Base-by-base conservation (phyloP, 805 yeast species). In the Kuraishia cidri region DNA sequence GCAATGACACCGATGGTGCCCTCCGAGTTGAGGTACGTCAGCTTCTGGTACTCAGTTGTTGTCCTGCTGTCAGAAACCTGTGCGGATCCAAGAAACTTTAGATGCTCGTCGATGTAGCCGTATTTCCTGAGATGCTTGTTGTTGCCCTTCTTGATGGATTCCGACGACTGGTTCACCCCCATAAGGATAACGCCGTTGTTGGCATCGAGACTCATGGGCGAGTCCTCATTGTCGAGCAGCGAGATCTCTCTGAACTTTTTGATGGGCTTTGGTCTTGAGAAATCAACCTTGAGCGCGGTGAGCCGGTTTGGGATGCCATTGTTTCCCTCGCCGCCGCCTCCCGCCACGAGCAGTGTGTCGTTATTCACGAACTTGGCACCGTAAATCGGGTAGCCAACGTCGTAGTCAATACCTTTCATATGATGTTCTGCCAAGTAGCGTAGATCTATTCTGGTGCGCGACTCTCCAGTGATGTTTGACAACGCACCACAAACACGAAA, bases 321-420 rank as follows among this genome's bases (percentile, higher is more conserved):
- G 47, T 77, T 78, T 7, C 95, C 95, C 52, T 85, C 94, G 17
- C 97, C 97, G 20, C 97, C 97, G 29, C 98, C 98, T 26, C 98
- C 98, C 3, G 86, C 76, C 19, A 80, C 80, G 31, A 87, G 54
- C 18, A 88, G 52, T 2, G 77, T 69, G 38, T 63, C 58, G 40
- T 76, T 68, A 42, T 71, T 65, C 29, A 78, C 62, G 50, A 85
- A 87, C 38, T 73, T 72, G 33, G 90, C 79, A 3, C 86, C 90
- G 44, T 80, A 83, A 9, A 87, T 66, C 1, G 98, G 97, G 46
- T 78, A 83, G 3, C 84, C 90, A 9, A 29, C 27, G 22, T 33
- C 35, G 18, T 26, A 22, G 30, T 20, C 26, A 24, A 21, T 20
- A 10, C 19, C 17, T 20, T 32, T 32, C 30, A 32, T 25, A n/a